Conservation (phyloP, 768 basidiomycete genomes). For the Boletus rubescentipes region DNA sequence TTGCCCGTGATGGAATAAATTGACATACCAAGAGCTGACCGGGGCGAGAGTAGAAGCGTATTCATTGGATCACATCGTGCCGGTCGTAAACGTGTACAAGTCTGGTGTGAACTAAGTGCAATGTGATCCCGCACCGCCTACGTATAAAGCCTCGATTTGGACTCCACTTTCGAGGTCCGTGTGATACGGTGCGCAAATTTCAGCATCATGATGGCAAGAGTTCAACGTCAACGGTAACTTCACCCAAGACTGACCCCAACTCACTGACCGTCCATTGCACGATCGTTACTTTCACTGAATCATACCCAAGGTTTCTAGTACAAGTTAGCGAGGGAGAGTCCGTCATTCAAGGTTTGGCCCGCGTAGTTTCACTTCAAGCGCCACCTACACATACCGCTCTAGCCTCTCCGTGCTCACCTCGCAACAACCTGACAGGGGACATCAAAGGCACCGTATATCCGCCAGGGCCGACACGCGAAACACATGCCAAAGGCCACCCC, state of each 20-base stretch:
- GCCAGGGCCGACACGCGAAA: constrained; percentile 1
- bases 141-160: constrained; percentile 14
- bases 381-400: background rate
- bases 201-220: constrained; percentile 16
- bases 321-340: background rate
- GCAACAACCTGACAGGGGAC: constrained; percentile 3
- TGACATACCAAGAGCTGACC: too few relatives aligned
- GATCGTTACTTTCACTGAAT: background rate
- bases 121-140: background rate
- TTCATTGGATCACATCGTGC: too few relatives aligned
- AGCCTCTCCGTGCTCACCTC: background rate
- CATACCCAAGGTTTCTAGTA: background rate
- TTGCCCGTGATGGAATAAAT: too few relatives aligned
- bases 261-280: background rate
- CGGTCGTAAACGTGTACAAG: too few relatives aligned
- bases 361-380: background rate
- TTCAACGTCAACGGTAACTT: background rate
- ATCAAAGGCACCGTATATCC: background rate
- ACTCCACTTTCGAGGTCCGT: constrained; percentile 18
- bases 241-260: background rate
- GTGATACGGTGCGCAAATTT: constrained; percentile 20
- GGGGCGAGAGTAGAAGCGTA: too few relatives aligned
- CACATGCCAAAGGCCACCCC: constrained; percentile 68
- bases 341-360: background rate
- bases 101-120: background rate